Evolutionary conservation across 2,329 filamentous ascomycete genomes (phyloP).

Genomic region (Botryotinia calthae): DNA sequence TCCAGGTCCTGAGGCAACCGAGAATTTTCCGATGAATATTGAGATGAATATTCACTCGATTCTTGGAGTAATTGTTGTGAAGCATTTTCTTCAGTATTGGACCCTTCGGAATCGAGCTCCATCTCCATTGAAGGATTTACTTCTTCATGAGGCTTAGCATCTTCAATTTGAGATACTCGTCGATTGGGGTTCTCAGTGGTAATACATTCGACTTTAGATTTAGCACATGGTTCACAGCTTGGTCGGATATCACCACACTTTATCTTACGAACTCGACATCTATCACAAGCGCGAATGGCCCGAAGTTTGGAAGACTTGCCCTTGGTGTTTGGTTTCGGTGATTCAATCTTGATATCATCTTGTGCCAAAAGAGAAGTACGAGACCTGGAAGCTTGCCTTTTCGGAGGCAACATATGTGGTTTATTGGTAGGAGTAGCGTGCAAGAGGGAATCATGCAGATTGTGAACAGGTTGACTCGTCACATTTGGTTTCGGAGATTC

Average conservation of each 20-base stretch:
- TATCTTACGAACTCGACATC: not conserved
- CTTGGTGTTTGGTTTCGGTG: not conserved
- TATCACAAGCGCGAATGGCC: not conserved
- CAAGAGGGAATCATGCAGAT: not conserved
- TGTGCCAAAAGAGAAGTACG: not conserved
- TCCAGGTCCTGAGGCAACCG: constrained; percentile 3
- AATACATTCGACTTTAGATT: not conserved
- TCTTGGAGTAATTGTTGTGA: constrained; percentile 20
- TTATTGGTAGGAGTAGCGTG: not conserved
- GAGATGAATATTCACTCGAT: constrained; percentile 18
- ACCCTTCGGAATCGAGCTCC: constrained; percentile 13
- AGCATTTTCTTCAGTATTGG: constrained; percentile 8
- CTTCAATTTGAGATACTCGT: not conserved
- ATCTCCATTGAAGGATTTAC: not conserved
- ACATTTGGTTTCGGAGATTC: not conserved
- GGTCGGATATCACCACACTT: constrained; percentile 5
- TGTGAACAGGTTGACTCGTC: not conserved
- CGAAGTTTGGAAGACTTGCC: not conserved
- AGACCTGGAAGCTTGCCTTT: not conserved
- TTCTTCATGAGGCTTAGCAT: not conserved
- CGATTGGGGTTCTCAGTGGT: not conserved
- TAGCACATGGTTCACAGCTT: constrained; percentile 9
- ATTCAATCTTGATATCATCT: not conserved
- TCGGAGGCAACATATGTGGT: not conserved
- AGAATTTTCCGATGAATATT: constrained; percentile 15